These are phyloP conservation scores for Plenodomus tracheiphilus DNA, from an alignment of 2,329 filamentous ascomycete species.

Conservation along the genomic window DNA sequence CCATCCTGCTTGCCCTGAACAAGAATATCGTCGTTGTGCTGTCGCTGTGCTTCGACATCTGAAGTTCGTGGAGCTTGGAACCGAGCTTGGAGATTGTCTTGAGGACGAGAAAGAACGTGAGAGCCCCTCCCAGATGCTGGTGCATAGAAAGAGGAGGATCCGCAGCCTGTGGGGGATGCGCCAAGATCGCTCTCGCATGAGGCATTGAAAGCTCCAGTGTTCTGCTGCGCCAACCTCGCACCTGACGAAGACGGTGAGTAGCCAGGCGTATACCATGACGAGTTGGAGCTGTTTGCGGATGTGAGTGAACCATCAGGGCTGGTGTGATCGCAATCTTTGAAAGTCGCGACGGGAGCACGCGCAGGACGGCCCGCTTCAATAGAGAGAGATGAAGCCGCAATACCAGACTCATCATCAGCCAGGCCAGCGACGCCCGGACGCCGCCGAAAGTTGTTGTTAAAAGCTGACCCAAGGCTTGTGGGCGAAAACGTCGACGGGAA, in stretches of 20 bases:
- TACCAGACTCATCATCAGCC: background rate
- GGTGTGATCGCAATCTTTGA: background rate
- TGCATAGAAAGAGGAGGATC: background rate
- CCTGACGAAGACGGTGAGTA: background rate
- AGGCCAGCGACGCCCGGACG: background rate
- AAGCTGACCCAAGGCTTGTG: background rate
- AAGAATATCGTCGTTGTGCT: slow-evolving; percentile 45
- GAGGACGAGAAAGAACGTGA: background rate
- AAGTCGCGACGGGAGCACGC: background rate
- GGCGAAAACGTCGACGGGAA: background rate
- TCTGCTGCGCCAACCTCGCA: background rate
- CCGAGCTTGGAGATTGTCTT: slow-evolving; percentile 1
- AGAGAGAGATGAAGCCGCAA: background rate
- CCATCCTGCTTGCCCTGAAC: slow-evolving; percentile 59
- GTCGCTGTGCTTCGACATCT: slow-evolving; percentile 13
- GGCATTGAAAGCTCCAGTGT: background rate
- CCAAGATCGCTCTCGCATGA: background rate
- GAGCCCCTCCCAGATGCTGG: background rate
- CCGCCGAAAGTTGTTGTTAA: background rate
- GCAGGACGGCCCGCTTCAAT: background rate
- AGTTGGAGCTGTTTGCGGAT: background rate
- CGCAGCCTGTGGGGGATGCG: background rate
- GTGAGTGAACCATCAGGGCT: background rate
- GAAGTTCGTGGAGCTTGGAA: slow-evolving; percentile 2
- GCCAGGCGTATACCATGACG: slow-evolving; percentile 11